Evolutionary conservation across 306 rosid genomes (phyloP), one percentile per base, ranked within the genome.

Genomic region (Sicyos edulis): DNA sequence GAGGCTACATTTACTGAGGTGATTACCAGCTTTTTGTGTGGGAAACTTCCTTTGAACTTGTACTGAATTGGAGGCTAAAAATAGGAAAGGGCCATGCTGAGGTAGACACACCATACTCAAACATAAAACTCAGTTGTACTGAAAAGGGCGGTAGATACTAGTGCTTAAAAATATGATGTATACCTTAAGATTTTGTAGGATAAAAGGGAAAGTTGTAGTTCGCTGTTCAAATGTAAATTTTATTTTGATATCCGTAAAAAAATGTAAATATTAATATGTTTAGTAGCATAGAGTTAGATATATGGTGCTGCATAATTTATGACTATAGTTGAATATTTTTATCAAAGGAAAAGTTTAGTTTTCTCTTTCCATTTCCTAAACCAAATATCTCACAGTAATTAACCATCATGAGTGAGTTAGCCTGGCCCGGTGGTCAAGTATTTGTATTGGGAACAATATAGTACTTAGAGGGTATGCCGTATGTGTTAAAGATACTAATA

Each of bases 21-120:
- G 54, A 42, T 14, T 66, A 44, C 34, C 6, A 11, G 54, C 54
- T 66, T 45, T 40, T 17, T 64, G 29, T 40, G 16, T 32, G 24
- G 53, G 29, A 44, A 64, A 64, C 24, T 17, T 44, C 10, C 72
- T 66, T 45, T 66, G 34, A 66, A 7, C 54, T 20, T 42, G 71
- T 66, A 12, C 52, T 4, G 0, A 66, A 32, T 66, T 17, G 19
- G 54, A 45, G 55, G 71, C 2, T 2, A 13, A 64, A 19, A 64
- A 17, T 42, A 64, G 12, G 70, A 40, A 37, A 6, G 29, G 51
- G 10, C n/a, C 17, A 17, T 42, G 10, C 17, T 64, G 32, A 5
- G 8, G 53, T 64, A 40, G 70, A 66, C 71, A 1, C 6, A 42
- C 37, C 10, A 13, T 44, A 66, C 11, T 49, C 12, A 66, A 66